Evolutionary conservation across 768 basidiomycete genomes (phyloP).

Genomic region (Nidularia pulvinata): DNA sequence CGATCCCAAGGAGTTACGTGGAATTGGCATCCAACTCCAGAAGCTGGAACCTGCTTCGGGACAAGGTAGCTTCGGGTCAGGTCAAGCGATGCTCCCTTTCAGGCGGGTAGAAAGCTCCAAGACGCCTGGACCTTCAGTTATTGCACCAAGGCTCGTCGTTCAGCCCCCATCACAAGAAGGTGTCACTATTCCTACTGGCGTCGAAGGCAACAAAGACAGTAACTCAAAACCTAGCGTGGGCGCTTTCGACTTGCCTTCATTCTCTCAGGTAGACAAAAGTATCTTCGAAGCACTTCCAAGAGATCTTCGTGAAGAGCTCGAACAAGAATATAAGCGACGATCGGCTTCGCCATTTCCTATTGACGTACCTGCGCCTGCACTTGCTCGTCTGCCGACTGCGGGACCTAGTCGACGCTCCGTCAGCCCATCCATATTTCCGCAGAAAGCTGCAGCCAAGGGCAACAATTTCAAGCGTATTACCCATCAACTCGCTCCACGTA

Average conservation of each 20-base stretch:
- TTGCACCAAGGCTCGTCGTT: conserved; percentile 8
- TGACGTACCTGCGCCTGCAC: conserved; percentile 7
- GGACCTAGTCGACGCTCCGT: conserved; percentile 8
- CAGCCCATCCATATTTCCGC: conserved; percentile 23
- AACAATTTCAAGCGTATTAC: conserved; percentile 58
- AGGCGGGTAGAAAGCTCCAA: conserved; percentile 9
- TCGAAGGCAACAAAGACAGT: neutral
- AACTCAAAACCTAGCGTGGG: conserved; percentile 13
- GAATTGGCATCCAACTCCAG: conserved; percentile 88
- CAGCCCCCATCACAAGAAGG: conserved; percentile 8
- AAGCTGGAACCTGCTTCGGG: conserved; percentile 68
- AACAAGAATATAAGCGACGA: conserved; percentile 63
- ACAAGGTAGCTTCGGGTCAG: conserved; percentile 28
- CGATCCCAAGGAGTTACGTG: conserved; percentile 86
- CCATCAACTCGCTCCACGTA: conserved; percentile 60
- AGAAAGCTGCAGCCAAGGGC: conserved; percentile 24
- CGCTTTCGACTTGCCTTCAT: conserved; percentile 54
- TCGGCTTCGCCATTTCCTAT: conserved; percentile 44
- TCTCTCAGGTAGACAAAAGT: conserved; percentile 74
- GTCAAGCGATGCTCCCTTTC: conserved; percentile 69
- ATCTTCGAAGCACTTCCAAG: conserved; percentile 72
- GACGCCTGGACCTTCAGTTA: neutral
- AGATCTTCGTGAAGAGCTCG: conserved; percentile 69
- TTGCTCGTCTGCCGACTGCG: conserved; percentile 5
- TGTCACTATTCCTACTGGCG: neutral